phyloP scores from a whole-genome alignment of 148 eudicot genomes.

The Vaccinium macrocarpon region DNA sequence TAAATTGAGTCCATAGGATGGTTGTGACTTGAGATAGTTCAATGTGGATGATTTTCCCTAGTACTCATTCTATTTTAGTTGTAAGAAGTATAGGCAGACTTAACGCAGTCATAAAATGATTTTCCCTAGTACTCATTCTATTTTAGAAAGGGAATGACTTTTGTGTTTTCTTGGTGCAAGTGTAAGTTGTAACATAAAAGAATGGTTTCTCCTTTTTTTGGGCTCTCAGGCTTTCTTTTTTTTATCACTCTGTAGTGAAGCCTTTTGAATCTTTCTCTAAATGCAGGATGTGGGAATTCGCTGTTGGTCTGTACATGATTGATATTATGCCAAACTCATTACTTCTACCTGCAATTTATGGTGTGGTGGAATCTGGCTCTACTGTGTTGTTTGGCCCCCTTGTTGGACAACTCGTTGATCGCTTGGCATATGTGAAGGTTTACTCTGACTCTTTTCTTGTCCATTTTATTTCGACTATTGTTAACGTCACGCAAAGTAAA shows the following conservation, averaged over 20 bases:
- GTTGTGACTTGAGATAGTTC: neutral
- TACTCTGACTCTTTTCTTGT: neutral
- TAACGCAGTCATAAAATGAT: neutral
- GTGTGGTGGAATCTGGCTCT: constrained; percentile 82
- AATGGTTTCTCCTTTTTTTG: neutral
- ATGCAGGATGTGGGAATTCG: constrained; percentile 95
- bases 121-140: too few relatives aligned
- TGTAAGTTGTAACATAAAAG: neutral
- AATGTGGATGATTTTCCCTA: neutral
- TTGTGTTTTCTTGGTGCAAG: neutral
- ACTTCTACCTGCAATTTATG: constrained; percentile 79
- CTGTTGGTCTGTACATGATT: constrained; percentile 92
- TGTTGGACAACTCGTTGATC: constrained; percentile 69
- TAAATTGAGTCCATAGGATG: neutral
- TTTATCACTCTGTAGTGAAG: neutral
- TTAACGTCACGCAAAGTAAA: neutral
- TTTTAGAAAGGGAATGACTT: neutral
- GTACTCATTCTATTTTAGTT: neutral
- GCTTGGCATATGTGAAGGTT: constrained; percentile 63
- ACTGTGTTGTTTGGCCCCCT: constrained; percentile 70
- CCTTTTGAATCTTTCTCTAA: neutral
- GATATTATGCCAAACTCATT: constrained; percentile 76
- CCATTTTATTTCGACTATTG: neutral
- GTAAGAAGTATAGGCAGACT: neutral
- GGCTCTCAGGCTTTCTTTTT: neutral